Evolutionary conservation across 2,329 filamentous ascomycete species (phyloP).

Genomic region (Colletotrichum sp.): DNA sequence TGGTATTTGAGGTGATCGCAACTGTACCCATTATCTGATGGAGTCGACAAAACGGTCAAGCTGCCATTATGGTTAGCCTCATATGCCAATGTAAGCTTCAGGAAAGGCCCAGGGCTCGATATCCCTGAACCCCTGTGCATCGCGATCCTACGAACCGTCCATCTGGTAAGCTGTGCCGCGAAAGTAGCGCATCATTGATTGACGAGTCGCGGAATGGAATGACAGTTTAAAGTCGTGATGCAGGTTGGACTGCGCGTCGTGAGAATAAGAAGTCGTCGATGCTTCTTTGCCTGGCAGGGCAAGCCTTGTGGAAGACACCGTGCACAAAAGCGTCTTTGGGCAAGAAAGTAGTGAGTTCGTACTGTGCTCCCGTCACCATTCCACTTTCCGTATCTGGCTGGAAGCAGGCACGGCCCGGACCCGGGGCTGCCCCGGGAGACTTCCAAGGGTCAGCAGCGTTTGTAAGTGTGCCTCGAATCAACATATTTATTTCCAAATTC

Average conservation of each 20-base stretch:
- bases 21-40: not conserved
- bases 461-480: not conserved
- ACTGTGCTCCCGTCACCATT: not conserved
- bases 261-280: not conserved
- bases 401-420: not conserved
- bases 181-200: no score
- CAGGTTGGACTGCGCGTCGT: not conserved
- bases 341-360: not conserved
- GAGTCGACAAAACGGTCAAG: not conserved
- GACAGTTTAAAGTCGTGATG: not conserved
- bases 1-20: not conserved
- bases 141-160: not conserved
- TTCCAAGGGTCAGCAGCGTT: not conserved
- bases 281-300: not conserved
- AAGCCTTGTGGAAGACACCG: not conserved
- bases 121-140: not conserved
- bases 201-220: not conserved
- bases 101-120: not conserved
- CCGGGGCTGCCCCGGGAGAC: not conserved
- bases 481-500: not conserved
- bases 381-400: not conserved
- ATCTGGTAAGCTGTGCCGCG: not conserved
- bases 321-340: not conserved
- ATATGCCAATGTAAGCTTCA: not conserved
- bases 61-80: not conserved